Base-by-base conservation (phyloP, 169 alveolate species). In the Cyclospora cayetanensis region DNA sequence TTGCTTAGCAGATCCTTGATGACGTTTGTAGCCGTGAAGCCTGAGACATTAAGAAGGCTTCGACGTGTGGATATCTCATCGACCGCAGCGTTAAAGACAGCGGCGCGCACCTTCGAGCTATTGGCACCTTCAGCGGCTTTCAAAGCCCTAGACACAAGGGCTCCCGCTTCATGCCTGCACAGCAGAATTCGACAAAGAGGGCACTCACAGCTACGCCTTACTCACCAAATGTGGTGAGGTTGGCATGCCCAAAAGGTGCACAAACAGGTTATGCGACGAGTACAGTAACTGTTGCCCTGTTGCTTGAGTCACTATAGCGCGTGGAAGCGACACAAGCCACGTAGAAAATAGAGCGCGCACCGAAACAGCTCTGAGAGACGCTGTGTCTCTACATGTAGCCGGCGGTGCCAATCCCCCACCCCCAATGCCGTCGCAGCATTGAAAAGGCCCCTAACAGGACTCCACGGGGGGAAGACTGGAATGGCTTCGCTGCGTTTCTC, bases 391-490 rank as follows among this genome's bases (percentile, higher is more conserved):
- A 27, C 79, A 1, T 31, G 46, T 25, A 66, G 20, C n/a, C 79
- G 43, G 20, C 43, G 39, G 39, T 27, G 39, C 79, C 79, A 66
- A 11, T 66, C 79, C 31, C 20, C 43, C 37, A 66, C 41, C 9
- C 42, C 79, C 72, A 60, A 31, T 12, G 72, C 72, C 27, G 72
- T 20, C 29, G 25, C 79, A 25, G 42, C 79, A 31, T 39, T 43
- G n/a, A 25, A 18, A 31, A 66, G 12, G 41, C 79, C 39, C 3
- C 79, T 4, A 43, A 9, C 31, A n/a, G 39, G 43, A 31, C 46
- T 9, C 79, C 79, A 66, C 39, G 9, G 79, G n/a, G 34, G n/a
- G 72, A 60, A 60, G 27, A n/a, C 72, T n/a, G 72, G 72, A 60
- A 31, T n/a, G 34, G 11, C 35, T n/a, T 7, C 31, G 27, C 27